Base-by-base conservation (phyloP, 768 basidiomycete genomes). In the Rhodotorula graminis region DNA sequence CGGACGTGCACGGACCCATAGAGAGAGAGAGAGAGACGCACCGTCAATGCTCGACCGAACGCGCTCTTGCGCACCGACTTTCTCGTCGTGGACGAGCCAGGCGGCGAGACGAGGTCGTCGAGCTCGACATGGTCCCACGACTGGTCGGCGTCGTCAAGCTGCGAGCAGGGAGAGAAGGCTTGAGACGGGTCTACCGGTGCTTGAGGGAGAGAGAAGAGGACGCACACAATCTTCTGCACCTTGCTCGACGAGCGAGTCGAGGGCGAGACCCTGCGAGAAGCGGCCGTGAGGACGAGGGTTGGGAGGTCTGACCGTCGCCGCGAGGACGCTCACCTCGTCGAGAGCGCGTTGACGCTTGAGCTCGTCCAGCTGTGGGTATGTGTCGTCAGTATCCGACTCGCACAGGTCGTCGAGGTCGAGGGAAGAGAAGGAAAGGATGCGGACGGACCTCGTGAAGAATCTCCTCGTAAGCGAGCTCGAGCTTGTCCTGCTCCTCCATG, bases 401-500 rank as follows among this genome's bases (percentile, higher is more conserved):
- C n/a, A n/a, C n/a, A n/a, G n/a, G n/a, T n/a, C n/a, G n/a, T n/a
- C n/a, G n/a, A n/a, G 40, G 0, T 8, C 7, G 3, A 1, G 16
- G 37, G 9, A 29, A 4, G 27, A 3, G 15, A 16, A 3, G 2
- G 56, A 10, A 4, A 15, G 10, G 37, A 27, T 9, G 18, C 8
- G 33, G 0, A 14, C 65, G 56, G 12, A 67, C 66, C 66, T 61
- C 23, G 0, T 19, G 40, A 2, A 67, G 15, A 11, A 59, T 49
- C 12, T 52, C 58, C 0, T 67, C 59, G 59, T 67, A 67, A 9
- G 66, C 66, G 5, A 16, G 14, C 29, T 67, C 66, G 19, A 67
- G 66, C 37, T 52, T 59, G 27, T 67, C 49, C 58, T 67, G 66
- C 50, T 67, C 66, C 40, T 52, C 50, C 12, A 67, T 42, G 2